These are phyloP conservation scores for Pyricularia grisea DNA, from an alignment of 2,329 filamentous ascomycete species.

Conservation along the genomic window DNA sequence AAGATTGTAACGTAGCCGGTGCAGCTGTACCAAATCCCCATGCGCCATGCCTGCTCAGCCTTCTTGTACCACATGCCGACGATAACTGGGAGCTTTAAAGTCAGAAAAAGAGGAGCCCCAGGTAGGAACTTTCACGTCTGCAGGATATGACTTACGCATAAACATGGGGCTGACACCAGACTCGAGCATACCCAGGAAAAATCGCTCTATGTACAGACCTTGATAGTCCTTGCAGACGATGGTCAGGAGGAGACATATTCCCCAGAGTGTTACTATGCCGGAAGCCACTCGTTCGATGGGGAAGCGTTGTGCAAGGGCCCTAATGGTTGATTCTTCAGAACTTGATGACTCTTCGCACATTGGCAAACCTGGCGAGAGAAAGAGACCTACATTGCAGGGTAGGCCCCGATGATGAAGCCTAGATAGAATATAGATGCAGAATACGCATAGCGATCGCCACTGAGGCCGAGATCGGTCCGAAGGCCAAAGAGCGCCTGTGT, in stretches of 20 bases:
- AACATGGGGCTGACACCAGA: conserved; percentile 33
- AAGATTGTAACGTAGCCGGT: conserved; percentile 49
- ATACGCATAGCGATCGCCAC: conserved; percentile 41
- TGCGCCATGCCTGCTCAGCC: conserved; percentile 50
- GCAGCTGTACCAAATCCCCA: conserved; percentile 57
- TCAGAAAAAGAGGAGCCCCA: neutral
- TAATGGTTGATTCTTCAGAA: neutral
- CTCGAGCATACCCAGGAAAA: conserved; percentile 25
- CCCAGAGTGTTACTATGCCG: conserved; percentile 49
- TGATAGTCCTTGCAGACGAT: conserved; percentile 16
- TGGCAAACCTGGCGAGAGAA: neutral
- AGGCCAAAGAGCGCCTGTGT: conserved; percentile 36
- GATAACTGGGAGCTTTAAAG: conserved; percentile 23
- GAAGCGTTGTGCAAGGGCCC: conserved; percentile 27
- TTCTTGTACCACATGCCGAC: conserved; percentile 37
- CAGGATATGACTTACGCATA: conserved; percentile 17
- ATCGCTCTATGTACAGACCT: conserved; percentile 17
- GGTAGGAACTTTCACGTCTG: neutral
- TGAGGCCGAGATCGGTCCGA: conserved; percentile 36
- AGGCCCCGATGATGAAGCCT: conserved; percentile 45
- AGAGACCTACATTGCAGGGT: conserved; percentile 26
- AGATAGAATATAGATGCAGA: conserved; percentile 37
- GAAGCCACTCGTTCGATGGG: conserved; percentile 36
- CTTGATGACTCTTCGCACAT: no score
- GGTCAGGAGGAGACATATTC: conserved; percentile 27